phyloP scores from a whole-genome alignment of 2,329 filamentous ascomycete genomes.

The Trichoderma arundinaceum region DNA sequence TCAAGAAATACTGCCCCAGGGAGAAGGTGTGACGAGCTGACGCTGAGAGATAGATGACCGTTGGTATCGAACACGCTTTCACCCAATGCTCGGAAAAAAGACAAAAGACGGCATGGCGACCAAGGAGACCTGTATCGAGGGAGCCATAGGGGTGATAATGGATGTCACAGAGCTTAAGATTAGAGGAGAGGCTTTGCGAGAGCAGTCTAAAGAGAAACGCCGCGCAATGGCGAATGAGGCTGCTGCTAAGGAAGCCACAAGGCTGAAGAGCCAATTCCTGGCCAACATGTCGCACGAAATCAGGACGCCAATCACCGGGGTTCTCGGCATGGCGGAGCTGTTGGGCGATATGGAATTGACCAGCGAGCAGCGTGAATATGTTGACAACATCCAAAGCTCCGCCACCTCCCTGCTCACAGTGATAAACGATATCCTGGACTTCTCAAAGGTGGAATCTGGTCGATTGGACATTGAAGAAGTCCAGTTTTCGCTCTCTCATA shows the following conservation, averaged over 20 bases:
- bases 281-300: constrained; percentile 86
- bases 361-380: constrained; percentile 74
- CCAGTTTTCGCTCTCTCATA: constrained; percentile 75
- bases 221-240: constrained; percentile 75
- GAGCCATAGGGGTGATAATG: constrained; percentile 79
- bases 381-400: constrained; percentile 78
- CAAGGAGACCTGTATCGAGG: constrained; percentile 62
- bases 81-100: constrained; percentile 67
- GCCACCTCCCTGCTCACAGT: constrained; percentile 83
- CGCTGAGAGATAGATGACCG: constrained; percentile 54
- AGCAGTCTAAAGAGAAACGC: constrained; percentile 71
- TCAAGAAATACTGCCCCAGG: too few relatives aligned
- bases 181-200: constrained; percentile 65
- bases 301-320: constrained; percentile 77
- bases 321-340: constrained; percentile 80
- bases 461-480: constrained; percentile 79
- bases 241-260: constrained; percentile 79
- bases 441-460: constrained; percentile 84
- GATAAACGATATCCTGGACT: constrained; percentile 90
- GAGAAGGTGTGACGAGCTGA: constrained; percentile 9
- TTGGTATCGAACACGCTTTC: constrained; percentile 74
- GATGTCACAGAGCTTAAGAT: constrained; percentile 76
- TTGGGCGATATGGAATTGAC: constrained; percentile 70
- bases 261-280: constrained; percentile 79
- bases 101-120: constrained; percentile 56